Conservation (phyloP, 352 stramenopile genomes). For the Thalassiosira exigua region DNA sequence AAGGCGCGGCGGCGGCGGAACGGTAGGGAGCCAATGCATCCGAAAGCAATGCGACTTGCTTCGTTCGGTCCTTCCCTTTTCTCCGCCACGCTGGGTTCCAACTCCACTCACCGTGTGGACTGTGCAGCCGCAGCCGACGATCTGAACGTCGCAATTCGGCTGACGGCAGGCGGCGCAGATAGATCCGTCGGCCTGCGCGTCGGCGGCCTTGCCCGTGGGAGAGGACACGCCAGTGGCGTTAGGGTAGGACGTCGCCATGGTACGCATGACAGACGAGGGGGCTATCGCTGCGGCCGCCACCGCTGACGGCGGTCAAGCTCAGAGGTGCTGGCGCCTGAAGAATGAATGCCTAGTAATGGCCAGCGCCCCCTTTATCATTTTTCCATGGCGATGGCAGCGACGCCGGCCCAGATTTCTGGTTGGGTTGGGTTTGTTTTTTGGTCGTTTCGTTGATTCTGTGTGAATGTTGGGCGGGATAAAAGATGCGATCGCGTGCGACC, state of each 20-base stretch:
- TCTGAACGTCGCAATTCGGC: conserved; percentile 71
- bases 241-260: background rate
- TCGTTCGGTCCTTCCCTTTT: too few relatives aligned
- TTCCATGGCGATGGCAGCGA: too few relatives aligned
- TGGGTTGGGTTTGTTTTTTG: too few relatives aligned
- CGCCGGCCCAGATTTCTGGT: too few relatives aligned
- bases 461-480: too few relatives aligned
- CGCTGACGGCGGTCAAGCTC: too few relatives aligned
- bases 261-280: background rate
- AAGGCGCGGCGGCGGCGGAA: background rate
- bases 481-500: too few relatives aligned
- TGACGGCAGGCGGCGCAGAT: conserved; percentile 71
- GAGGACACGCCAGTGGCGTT: background rate
- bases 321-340: too few relatives aligned
- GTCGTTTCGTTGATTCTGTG: too few relatives aligned
- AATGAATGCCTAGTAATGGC: too few relatives aligned
- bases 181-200: background rate
- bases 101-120: conserved; percentile 59
- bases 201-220: background rate
- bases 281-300: background rate
- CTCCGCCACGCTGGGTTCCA: conserved; percentile 32
- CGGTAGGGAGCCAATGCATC: conserved; percentile 26
- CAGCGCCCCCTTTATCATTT: too few relatives aligned
- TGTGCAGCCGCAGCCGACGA: conserved; percentile 67
- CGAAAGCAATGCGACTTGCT: too few relatives aligned